Conservation (phyloP, 768 basidiomycete species). For the Suillus subaureus region DNA sequence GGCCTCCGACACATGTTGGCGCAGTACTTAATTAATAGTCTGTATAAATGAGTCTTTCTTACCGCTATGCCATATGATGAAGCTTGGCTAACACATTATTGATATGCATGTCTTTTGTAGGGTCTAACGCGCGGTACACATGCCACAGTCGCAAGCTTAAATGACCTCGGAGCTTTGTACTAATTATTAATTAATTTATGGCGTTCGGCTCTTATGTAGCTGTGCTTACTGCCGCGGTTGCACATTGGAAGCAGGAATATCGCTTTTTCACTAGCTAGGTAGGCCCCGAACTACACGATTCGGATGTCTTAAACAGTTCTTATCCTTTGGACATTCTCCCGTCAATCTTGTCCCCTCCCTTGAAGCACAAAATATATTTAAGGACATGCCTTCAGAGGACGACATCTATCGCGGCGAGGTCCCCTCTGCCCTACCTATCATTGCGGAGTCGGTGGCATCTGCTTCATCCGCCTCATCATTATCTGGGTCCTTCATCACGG, state of each 20-base stretch:
- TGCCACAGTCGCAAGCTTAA: too few species aligned
- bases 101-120: too few species aligned
- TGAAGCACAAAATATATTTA: conserved; percentile 4
- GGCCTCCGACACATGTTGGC: too few species aligned
- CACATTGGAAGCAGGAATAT: not conserved
- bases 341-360: not conserved
- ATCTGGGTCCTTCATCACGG: conserved; percentile 39
- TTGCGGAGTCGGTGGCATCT: conserved; percentile 25
- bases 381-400: conserved; percentile 27
- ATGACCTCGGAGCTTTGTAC: too few species aligned
- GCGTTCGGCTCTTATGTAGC: not conserved
- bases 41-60: too few species aligned
- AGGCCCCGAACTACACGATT: not conserved
- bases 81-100: too few species aligned
- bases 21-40: too few species aligned
- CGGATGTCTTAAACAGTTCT: not conserved
- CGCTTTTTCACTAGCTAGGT: not conserved
- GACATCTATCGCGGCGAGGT: conserved; percentile 67
- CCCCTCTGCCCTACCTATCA: conserved; percentile 33
- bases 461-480: conserved; percentile 34
- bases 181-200: too few species aligned
- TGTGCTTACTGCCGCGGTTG: not conserved
- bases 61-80: too few species aligned
- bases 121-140: too few species aligned
- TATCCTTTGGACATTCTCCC: not conserved